Evolutionary conservation across 352 stramenopile genomes (phyloP).

Genomic region (Bremia lactucae): DNA sequence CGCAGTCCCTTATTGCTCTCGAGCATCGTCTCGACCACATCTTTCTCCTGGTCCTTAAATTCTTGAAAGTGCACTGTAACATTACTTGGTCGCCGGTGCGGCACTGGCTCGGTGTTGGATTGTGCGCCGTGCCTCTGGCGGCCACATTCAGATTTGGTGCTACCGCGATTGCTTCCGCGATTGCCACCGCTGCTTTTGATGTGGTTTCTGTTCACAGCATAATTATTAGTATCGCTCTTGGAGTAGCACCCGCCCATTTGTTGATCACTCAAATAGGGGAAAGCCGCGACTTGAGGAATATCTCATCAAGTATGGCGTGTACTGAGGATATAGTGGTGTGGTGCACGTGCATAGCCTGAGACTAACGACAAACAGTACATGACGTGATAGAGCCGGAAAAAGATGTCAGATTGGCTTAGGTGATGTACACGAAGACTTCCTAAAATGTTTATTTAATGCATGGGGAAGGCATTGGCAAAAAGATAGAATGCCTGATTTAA

Average conservation of each 20-base stretch:
- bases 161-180: not conserved
- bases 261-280: slow-evolving; percentile 2
- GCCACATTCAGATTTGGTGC: not conserved
- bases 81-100: slow-evolving; percentile 17
- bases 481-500: no score
- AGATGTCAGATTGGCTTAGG: not conserved
- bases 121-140: slow-evolving; percentile 1
- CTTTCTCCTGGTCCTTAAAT: slow-evolving; percentile 82
- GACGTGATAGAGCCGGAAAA: no score
- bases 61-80: slow-evolving; percentile 71
- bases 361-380: not conserved
- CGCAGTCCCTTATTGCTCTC: slow-evolving; percentile 80
- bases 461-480: no score
- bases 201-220: slow-evolving; percentile 6
- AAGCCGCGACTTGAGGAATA: slow-evolving; percentile 18
- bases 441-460: no score
- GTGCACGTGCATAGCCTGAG: no score
- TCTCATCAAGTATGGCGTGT: not conserved
- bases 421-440: no score
- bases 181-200: not conserved
- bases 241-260: slow-evolving; percentile 38
- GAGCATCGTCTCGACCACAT: slow-evolving; percentile 82
- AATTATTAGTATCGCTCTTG: slow-evolving; percentile 26
- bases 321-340: not conserved
- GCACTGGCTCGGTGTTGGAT: slow-evolving; percentile 1